These are phyloP conservation scores for Pseudogymnoascus sp. DNA, from an alignment of 2,329 filamentous ascomycete species.

Conservation along the genomic window DNA sequence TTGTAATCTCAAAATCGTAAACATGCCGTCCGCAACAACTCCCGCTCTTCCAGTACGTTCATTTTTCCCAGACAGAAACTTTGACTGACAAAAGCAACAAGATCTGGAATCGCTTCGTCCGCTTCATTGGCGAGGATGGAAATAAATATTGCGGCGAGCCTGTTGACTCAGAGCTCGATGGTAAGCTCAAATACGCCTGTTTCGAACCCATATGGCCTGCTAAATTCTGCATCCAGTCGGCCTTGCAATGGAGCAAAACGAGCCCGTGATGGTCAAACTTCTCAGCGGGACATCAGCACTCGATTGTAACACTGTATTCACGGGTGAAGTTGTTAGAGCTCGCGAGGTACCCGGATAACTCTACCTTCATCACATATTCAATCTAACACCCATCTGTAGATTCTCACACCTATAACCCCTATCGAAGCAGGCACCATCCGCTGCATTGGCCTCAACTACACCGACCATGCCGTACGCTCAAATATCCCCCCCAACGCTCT, in stretches of 20 bases:
- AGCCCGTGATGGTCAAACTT: slow-evolving; percentile 18
- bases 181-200: neutral
- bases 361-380: slow-evolving; percentile 30
- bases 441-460: slow-evolving; percentile 50
- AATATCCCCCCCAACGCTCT: neutral
- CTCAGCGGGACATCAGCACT: slow-evolving; percentile 20
- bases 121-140: slow-evolving; percentile 23
- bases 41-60: neutral
- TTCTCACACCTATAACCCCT: slow-evolving; percentile 44
- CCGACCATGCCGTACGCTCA: slow-evolving; percentile 23
- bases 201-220: neutral
- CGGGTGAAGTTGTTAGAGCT: slow-evolving; percentile 15
- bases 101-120: slow-evolving; percentile 17
- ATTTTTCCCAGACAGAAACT: neutral
- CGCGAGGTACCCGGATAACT: slow-evolving; percentile 26
- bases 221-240: slow-evolving; percentile 2
- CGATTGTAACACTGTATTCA: slow-evolving; percentile 24
- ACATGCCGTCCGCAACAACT: neutral
- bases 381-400: slow-evolving; percentile 13
- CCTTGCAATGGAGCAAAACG: slow-evolving; percentile 18
- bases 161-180: slow-evolving; percentile 16
- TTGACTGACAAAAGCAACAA: slow-evolving; percentile 16
- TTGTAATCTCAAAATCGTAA: neutral
- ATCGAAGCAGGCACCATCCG: slow-evolving; percentile 48
- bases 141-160: slow-evolving; percentile 25